Base-by-base conservation (phyloP, 148 eudicot species). In the Persicaria tinctoria region DNA sequence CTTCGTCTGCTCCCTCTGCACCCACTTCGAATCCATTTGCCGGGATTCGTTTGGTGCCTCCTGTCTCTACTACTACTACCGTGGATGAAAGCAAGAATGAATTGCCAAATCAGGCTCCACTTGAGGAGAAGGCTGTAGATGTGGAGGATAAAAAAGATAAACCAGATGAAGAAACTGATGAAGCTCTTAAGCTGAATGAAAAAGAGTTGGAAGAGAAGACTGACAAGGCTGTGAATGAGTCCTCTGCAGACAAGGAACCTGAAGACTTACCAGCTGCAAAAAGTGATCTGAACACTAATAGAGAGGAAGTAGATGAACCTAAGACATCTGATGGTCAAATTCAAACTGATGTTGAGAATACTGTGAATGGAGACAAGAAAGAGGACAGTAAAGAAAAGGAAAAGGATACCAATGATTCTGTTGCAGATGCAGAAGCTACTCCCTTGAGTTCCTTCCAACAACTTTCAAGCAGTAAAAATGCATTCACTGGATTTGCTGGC, bases 21-120 rank as follows among this genome's bases (percentile, higher is more conserved):
- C 85, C 98, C 74, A 73, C 96, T 56, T 73, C 89, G 57, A 95
- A 95, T 76, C 97, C 97, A 64, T 94, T 94, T 85, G 96, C 97
- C 11, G 89, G 89, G 47, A 85, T 94, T 45, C 85, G 90, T 38
- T 83, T 94, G 82, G 85, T 87, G 46, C 88, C 98, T 50, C 78
- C 85, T 75, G 32, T 88, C 44, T 70, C 71, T 46, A 56, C 81
- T 32, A 56, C 81, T 32, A 73, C 76, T 17, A 6, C 55, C 44
- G 41, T 17, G 9, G 64, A 79, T 38, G 74, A 45, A 76, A 78
- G 76, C 83, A 69, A 83, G 11, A 72, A 78, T 10, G 84, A 85
- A 72, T 79, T 62, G 2, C 80, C 70, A 56, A 69, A 77, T 81
- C 81, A 66, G 46, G 80, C 53, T 79, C 13, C 45, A 70, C 10